Evolutionary conservation across 1,139 yeast genomes (phyloP).

Genomic region (Lizanozyma gosingica): DNA sequence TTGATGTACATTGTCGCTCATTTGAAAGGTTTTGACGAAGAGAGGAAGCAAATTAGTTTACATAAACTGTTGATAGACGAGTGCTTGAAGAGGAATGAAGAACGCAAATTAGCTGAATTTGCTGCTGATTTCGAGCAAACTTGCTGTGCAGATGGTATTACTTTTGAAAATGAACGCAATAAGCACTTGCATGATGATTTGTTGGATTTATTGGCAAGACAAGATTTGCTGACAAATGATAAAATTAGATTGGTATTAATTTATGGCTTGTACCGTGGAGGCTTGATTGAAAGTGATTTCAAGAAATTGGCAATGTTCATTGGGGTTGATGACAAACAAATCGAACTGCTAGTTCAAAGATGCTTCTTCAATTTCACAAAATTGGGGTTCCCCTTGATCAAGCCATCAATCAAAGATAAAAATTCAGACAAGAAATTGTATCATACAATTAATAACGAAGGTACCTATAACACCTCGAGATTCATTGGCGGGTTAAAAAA

Average conservation of each 20-base stretch:
- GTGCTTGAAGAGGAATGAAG: constrained; percentile 40
- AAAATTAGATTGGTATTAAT: constrained; percentile 70
- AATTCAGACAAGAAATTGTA: constrained; percentile 37
- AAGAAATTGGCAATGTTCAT: constrained; percentile 63
- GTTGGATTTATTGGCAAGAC: constrained; percentile 47
- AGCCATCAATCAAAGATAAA: constrained; percentile 32
- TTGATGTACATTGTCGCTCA: constrained; percentile 60
- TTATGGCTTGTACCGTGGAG: constrained; percentile 79
- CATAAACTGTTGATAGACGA: constrained; percentile 56
- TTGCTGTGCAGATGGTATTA: constrained; percentile 64
- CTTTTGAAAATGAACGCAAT: constrained; percentile 59
- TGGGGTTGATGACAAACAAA: constrained; percentile 51
- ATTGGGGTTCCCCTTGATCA: constrained; percentile 62
- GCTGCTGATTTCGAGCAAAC: constrained; percentile 69
- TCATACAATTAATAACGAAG: constrained; percentile 61
- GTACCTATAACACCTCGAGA: constrained; percentile 65
- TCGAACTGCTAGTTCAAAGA: constrained; percentile 32
- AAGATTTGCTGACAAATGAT: constrained; percentile 46
- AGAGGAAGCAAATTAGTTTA: constrained; percentile 48
- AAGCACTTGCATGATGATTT: constrained; percentile 61
- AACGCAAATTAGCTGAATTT: constrained; percentile 47
- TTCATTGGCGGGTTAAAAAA: constrained; percentile 65
- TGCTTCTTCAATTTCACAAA: constrained; percentile 58
- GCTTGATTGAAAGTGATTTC: constrained; percentile 68
- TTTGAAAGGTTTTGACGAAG: constrained; percentile 59